Evolutionary conservation across 495 filamentous ascomycete genomes (phyloP).

Genomic region (Podospora appendiculata): DNA sequence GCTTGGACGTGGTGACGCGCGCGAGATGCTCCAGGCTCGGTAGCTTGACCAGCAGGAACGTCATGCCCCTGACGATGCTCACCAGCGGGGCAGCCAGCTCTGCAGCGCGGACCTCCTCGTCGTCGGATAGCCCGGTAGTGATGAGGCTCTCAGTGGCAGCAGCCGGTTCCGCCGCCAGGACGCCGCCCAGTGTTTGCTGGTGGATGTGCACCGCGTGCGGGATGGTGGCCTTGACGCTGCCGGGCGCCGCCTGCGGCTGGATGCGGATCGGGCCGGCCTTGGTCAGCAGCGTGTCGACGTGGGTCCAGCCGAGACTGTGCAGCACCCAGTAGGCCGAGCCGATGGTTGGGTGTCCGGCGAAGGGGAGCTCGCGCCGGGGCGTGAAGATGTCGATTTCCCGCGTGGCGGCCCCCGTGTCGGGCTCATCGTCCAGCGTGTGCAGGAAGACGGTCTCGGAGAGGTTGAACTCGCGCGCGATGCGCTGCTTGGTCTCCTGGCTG

Average conservation of each 20-base stretch:
- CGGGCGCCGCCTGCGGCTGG: background rate
- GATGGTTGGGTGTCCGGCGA: constrained; percentile 74
- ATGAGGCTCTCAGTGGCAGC: background rate
- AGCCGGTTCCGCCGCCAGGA: background rate
- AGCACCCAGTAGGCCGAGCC: constrained; percentile 53
- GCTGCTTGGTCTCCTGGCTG: constrained; percentile 50
- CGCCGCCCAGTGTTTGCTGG: constrained; percentile 17
- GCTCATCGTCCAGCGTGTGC: constrained; percentile 32
- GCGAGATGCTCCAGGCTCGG: constrained; percentile 36
- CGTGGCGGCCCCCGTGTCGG: constrained; percentile 2
- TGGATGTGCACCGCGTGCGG: constrained; percentile 64
- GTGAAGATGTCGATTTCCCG: constrained; percentile 67
- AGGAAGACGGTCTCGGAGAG: constrained; percentile 79
- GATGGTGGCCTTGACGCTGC: constrained; percentile 44
- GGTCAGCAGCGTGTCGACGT: constrained; percentile 40
- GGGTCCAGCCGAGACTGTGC: constrained; percentile 23
- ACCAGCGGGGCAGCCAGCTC: constrained; percentile 41
- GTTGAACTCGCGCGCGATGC: constrained; percentile 73
- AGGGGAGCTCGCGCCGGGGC: constrained; percentile 52
- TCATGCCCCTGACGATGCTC: constrained; percentile 65
- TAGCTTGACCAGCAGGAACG: constrained; percentile 51
- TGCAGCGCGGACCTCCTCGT: constrained; percentile 18
- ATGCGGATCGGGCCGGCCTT: constrained; percentile 51
- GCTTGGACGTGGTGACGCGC: constrained; percentile 16
- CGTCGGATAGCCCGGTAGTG: constrained; percentile 12